Conservation (phyloP, 176 grass and related monocot species). For the Calamus simplicifolius region DNA sequence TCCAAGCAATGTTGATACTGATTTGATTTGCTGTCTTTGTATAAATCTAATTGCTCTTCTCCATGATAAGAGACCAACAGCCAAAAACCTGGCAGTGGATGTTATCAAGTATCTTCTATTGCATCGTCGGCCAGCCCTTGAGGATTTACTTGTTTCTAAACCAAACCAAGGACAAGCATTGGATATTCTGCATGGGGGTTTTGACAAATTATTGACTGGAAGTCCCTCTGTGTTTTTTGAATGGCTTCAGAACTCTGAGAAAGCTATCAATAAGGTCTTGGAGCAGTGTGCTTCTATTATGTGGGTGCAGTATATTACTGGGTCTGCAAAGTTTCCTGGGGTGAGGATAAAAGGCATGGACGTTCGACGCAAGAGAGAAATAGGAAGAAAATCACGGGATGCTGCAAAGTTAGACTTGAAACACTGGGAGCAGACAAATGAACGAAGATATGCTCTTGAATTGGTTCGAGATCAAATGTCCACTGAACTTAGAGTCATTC, state of each 20-base stretch:
- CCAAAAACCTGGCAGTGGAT: constrained; percentile 67
- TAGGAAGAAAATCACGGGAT: constrained; percentile 80
- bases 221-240: constrained; percentile 70
- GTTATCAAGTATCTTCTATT: constrained; percentile 88
- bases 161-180: constrained; percentile 63
- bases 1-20: constrained; percentile 90
- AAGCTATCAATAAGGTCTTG: constrained; percentile 73
- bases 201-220: constrained; percentile 82
- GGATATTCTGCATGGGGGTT: constrained; percentile 83
- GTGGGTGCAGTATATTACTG: constrained; percentile 87
- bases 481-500: constrained; percentile 79
- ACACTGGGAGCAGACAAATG: constrained; percentile 82
- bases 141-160: constrained; percentile 79
- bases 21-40: constrained; percentile 86
- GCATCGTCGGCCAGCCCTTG: constrained; percentile 67
- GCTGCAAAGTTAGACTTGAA: constrained; percentile 57
- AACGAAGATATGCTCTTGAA: constrained; percentile 75
- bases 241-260: constrained; percentile 74
- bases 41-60: constrained; percentile 89
- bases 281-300: constrained; percentile 86
- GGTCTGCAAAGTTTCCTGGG: constrained; percentile 90
- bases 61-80: constrained; percentile 70
- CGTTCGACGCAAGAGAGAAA: constrained; percentile 85
- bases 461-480: constrained; percentile 89
- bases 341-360: constrained; percentile 99